Conservation (phyloP, 176 grass and related monocot genomes). For the Rhynchospora breviuscula region DNA sequence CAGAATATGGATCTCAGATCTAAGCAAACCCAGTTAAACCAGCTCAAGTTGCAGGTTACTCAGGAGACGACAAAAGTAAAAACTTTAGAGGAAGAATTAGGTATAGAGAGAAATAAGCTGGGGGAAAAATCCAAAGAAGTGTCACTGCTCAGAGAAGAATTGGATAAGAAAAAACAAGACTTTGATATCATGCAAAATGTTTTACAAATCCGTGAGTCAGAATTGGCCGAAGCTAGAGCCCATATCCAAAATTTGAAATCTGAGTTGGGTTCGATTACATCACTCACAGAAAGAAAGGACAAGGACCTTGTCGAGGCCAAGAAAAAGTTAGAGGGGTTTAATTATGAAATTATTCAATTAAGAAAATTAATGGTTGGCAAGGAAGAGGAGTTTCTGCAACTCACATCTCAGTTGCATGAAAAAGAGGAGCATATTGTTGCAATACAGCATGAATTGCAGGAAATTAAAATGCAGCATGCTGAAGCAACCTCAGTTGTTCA, state of each 20-base stretch:
- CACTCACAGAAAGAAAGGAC: constrained; percentile 55
- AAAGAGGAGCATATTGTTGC: constrained; percentile 29
- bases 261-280: constrained; percentile 50
- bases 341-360: constrained; percentile 26
- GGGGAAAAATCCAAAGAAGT: constrained; percentile 56
- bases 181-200: constrained; percentile 47
- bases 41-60: constrained; percentile 50
- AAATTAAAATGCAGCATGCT: constrained; percentile 8
- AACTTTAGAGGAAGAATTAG: constrained; percentile 45
- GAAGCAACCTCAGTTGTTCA: constrained; percentile 33
- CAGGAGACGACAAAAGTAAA: constrained; percentile 47
- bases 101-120: constrained; percentile 54
- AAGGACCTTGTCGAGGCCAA: constrained; percentile 47
- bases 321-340: constrained; percentile 25
- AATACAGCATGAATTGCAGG: constrained; percentile 34
- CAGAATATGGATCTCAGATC: constrained; percentile 44
- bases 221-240: constrained; percentile 54
- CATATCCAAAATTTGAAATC: constrained; percentile 73
- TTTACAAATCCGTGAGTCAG: constrained; percentile 58
- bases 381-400: constrained; percentile 34
- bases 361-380: constrained; percentile 21
- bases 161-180: constrained; percentile 47
- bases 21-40: constrained; percentile 30
- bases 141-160: constrained; percentile 50
- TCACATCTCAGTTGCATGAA: constrained; percentile 18